Evolutionary conservation across 768 basidiomycete species (phyloP), one percentile per base, ranked within the genome.

Genomic region (Asterophora lycoperdoides): DNA sequence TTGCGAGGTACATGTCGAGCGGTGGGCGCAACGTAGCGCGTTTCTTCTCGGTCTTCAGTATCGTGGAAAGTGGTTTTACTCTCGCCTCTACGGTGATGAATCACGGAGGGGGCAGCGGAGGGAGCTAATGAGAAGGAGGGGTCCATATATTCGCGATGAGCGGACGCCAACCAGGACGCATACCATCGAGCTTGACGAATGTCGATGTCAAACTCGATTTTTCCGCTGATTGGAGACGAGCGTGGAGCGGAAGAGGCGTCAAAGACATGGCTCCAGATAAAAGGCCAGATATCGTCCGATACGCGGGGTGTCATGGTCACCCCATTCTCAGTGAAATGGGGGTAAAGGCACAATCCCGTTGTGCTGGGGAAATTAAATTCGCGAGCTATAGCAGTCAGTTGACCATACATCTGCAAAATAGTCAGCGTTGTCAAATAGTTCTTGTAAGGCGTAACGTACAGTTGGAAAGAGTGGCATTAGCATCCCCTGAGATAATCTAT

Each of bases 191-290:
- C 92, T 52, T 81, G 77, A 30, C 73, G 70, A 39, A 78, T 51
- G 67, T 94, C 92, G 39, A 94, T 78, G 65, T 94, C 92, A 62
- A 94, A 93, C 66, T 94, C 91, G 23, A 95, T 76, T 23, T 78
- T 82, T 4, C 89, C 93, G 37, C 79, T 74, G 48, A 94, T 83
- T 0, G 88, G 83, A 15, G 78, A 60, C 43, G 23, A 23, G 23
- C 70, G 72, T 18, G 64, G 62, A 19, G 60, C 55, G 50, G 69
- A 52, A 36, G 60, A 53, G 3, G 72, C 54, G 28, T 83, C 78
- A 36, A 81, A 73, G 51, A 80, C 68, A 60, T 83, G 78, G 33
- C 67, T 69, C 84, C 87, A 92, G 2, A 92, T 70, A 28, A 80
- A 66, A 44, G 75, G 75, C 90, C 90, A 93, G 8, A 78, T 76